Evolutionary conservation across 2,329 filamentous ascomycete species (phyloP), one percentile per base, ranked within the genome.

Genomic region (Rosellinia necatrix): DNA sequence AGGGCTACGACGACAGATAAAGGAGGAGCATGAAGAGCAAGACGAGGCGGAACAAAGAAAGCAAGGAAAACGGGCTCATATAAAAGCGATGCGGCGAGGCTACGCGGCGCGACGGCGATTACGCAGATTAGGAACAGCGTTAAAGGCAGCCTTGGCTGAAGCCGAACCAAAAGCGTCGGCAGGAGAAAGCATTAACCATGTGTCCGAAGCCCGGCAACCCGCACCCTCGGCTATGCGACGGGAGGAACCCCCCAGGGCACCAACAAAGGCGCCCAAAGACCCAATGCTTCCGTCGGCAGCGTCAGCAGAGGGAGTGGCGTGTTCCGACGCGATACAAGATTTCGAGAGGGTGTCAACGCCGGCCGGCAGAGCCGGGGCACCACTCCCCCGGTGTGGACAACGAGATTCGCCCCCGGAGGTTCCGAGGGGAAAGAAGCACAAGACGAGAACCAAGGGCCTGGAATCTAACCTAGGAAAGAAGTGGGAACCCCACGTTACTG

Each of bases 401-500:
- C 38, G 22, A 24, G 47, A 15, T 3, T 8, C 9, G 24, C 5
- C 10, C 17, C 43, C 29, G 5, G 19, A 12, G n/a, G 8, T 8
- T 8, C 32, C 29, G 15, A 44, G n/a, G 17, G 43, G 53, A 43
- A 66, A 58, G 32, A 62, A 35, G 56, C 53, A 58, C 6, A 56
- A 47, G n/a, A 56, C 35, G 3, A 50, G 13, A n/a, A 10, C 25
- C 2, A 52, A 63, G 4, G 56, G 53, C 30, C 56, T 68, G 15
- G 34, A 35, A 17, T 56, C 59, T 12, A 30, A 59, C 30, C 32
- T 68, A 10, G 64, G 65, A 12, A 56, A 41, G 19, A 47, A 49
- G 1, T 68, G 66, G 66, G 48, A 58, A 17, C 37, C 53, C 25
- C 40, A 37, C 15, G 60, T 64, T 40, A 60, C 63, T 22, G 53